Evolutionary conservation across 495 filamentous ascomycete species (phyloP), one percentile per base, ranked within the genome.

Genomic region (Margaritispora aquatica): DNA sequence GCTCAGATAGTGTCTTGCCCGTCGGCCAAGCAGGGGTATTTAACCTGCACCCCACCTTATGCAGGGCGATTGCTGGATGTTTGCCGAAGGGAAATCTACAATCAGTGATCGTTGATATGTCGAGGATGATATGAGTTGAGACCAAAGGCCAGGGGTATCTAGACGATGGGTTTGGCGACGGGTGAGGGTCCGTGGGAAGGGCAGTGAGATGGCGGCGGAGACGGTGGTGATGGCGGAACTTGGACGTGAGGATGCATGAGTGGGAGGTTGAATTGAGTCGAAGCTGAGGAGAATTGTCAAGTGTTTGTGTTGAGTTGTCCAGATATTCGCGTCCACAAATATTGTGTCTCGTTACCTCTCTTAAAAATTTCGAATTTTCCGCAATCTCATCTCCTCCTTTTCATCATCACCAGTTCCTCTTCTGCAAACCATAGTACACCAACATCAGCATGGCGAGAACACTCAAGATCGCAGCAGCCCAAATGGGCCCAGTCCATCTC

Each of bases 381-480:
- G n/a, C n/a, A n/a, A n/a, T n/a, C n/a, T n/a, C n/a, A n/a, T n/a
- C 38, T 15, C 19, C 15, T 44, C 19, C 38, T 15, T 15, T n/a
- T n/a, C 10, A 44, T 7, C 15, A 8, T n/a, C 15, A 8, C 19
- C 38, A 44, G 11, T 44, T 9, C 19, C 4, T 7, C 19, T n/a
- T 9, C 15, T 44, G 15, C 17, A 44, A 44, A 8, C 38, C n/a
- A n/a, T n/a, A n/a, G n/a, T n/a, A n/a, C n/a, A n/a, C n/a, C n/a
- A n/a, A n/a, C n/a, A n/a, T n/a, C n/a, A 44, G 15, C 17, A 71
- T 72, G 66, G 26, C 69, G 48, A 67, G 73, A 38, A 68, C 55
- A 15, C 52, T 72, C 57, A 68, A 65, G 36, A 50, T 77, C 20
- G 75, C 73, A n/a, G 75, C 75, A n/a, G 73, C 73, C 61, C 75